These are phyloP conservation scores for Leccinum imitatum DNA, from an alignment of 768 basidiomycete species.

Conservation along the genomic window DNA sequence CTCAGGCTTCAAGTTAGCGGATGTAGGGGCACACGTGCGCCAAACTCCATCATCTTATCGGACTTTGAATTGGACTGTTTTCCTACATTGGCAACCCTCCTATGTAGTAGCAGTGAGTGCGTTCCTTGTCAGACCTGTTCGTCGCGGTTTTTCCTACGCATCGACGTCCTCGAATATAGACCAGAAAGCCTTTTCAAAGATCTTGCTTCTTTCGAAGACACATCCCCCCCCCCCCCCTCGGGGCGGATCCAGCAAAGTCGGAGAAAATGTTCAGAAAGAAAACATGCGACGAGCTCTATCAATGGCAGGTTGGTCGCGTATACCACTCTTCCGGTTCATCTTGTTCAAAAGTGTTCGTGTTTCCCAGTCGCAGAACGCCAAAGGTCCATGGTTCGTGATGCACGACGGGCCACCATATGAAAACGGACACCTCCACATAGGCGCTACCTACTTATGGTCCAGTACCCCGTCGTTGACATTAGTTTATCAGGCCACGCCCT, in stretches of 20 bases:
- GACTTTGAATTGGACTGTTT: too few relatives aligned
- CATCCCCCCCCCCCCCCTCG: constrained; percentile 63
- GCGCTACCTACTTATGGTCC: constrained; percentile 39
- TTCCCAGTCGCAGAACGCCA: constrained; percentile 60
- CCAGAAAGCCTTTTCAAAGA: constrained; percentile 50
- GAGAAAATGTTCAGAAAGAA: constrained; percentile 57
- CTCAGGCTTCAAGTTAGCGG: too few relatives aligned
- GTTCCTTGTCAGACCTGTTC: background rate
- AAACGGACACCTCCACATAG: constrained; percentile 94
- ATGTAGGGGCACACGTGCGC: too few relatives aligned
- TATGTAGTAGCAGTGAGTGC: too few relatives aligned
- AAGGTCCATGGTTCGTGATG: constrained; percentile 74
- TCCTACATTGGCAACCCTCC: too few relatives aligned
- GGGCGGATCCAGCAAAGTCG: constrained; percentile 57
- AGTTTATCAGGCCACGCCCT: constrained; percentile 44
- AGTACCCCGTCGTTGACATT: background rate
- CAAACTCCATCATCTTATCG: too few relatives aligned
- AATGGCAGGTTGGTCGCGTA: constrained; percentile 61
- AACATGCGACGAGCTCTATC: constrained; percentile 75
- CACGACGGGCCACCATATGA: constrained; percentile 98
- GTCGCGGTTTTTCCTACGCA: constrained; percentile 18
- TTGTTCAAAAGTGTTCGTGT: background rate
- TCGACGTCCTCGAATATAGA: constrained; percentile 12
- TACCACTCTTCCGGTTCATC: background rate
- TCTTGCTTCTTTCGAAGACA: constrained; percentile 82